Evolutionary conservation across 177 flowering plant species (phyloP), one percentile per base, ranked within the genome.

Genomic region (Vitis hybrid): DNA sequence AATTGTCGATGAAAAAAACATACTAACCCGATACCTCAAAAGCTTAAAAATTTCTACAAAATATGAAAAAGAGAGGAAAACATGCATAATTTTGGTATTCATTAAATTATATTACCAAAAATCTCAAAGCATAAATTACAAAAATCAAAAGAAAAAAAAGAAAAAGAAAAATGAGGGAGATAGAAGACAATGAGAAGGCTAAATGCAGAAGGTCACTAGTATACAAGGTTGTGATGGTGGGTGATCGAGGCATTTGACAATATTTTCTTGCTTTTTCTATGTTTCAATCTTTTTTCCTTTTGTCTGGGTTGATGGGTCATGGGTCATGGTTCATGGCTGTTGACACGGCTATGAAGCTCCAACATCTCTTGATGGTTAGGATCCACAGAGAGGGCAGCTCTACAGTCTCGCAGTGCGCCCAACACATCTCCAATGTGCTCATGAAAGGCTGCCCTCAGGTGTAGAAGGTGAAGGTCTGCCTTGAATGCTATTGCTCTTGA

Each of bases 331-430:
- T 95, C 98, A 70, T 86, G 97, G 80, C 89, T 85, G 92, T 90
- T 87, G 54, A 91, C 97, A 23, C 97, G 94, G 79, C 88, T 91
- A 65, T 86, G 99, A 69, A 95, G 91, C 70, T 95, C 97, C 59
- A 93, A 72, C 91, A 95, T 93, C 69, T 93, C 99, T 78, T 82
- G 99, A 81, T 95, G 98, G 75, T 88, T 88, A 10, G 99, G 99
- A 55, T 95, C 98, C 5, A 95, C 91, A 10, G 98, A 93, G 60
- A 95, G 97, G 13, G 98, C 95, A 26, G 99, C 98, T 45, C 97
- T 82, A 71, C 99, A 93, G 77, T 96, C 99, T 23, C 99, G 76
- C n/a, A 93, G 74, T 1, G 98, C 98, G 5, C 91, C 88, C 55
- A 79, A 45, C 8, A 86, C 92, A 74, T 96, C 91, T 1, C 92